Base-by-base conservation (phyloP, 371 early-diverging fungal species). In the Choanephora cucurbitarum region DNA sequence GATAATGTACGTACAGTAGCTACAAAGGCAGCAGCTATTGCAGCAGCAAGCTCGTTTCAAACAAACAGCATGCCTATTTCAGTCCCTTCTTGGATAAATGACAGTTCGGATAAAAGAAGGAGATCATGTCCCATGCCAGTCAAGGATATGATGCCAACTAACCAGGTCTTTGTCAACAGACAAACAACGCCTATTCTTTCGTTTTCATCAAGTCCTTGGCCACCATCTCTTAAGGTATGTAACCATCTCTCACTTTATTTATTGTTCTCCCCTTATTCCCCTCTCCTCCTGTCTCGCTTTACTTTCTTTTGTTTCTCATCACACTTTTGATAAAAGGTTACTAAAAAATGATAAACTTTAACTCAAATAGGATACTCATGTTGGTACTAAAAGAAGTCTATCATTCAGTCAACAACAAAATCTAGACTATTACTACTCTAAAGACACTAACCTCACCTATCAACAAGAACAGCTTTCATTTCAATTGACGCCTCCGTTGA, bases 1-100 rank as follows among this genome's bases (percentile, higher is more conserved):
- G 60, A 60, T 22, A 39, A 63, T 42, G 64, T 66, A n/a, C 66
- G 72, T 31, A 60, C 63, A 7, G 69, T 69, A 8, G 72, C 69
- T 9, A 53, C 66, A 21, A 60, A 57, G 8, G 72, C 69, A 28
- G 70, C 70, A 22, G 70, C 64, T 32, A 60, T 53, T 32, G 66
- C 70, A n/a, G 66, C 57, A 6, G 59, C 63, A 11, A 44, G 39
- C 34, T 55, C 54, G 23, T 33, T 48, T 31, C 24, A 15, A 3
- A 17, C 32, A 14, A 39, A 37, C 28, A 44, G 40, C 14, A 31
- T 23, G 8, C 19, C 52, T 22, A n/a, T 17, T 19, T 37, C 37
- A 23, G 21, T 44, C 21, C 2, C 18, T 44, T 37, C 2, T 9
- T 37, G 13, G 14, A 37, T 37, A 37, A 2, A 37, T 13, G 13